phyloP scores from a whole-genome alignment of 176 grass and related monocot species.

The Elaeis guineensis region DNA sequence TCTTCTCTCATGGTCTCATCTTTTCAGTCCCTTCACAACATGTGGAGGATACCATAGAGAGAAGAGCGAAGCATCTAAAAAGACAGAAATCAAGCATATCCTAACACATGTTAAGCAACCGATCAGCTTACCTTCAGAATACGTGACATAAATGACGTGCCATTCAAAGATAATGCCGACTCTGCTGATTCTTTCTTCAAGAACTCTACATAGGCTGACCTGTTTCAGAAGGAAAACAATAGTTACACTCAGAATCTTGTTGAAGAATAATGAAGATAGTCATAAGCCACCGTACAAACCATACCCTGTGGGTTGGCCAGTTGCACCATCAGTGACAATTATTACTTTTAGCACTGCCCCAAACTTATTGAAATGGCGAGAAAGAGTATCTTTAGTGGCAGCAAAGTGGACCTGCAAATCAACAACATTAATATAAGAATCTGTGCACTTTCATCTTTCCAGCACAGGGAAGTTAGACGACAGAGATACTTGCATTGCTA shows the following conservation, averaged over 20 bases:
- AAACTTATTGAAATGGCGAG: conserved; percentile 95
- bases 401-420: conserved; percentile 82
- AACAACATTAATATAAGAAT: too few relatives aligned
- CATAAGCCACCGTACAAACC: conserved; percentile 3
- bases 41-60: too few relatives aligned
- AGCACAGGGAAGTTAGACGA: not conserved
- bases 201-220: conserved; percentile 84
- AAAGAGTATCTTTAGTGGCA: conserved; percentile 86
- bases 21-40: too few relatives aligned
- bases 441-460: too few relatives aligned
- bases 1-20: too few relatives aligned
- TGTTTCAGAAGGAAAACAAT: conserved; percentile 11
- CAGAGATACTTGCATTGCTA: conserved; percentile 67
- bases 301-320: conserved; percentile 90
- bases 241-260: too few relatives aligned
- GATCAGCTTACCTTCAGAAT: conserved; percentile 62
- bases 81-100: too few relatives aligned
- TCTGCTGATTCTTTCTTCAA: conserved; percentile 89
- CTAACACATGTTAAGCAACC: too few relatives aligned
- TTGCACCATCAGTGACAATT: conserved; percentile 72
- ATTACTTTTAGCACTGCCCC: conserved; percentile 92
- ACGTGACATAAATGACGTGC: conserved; percentile 93
- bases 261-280: not conserved
- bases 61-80: too few relatives aligned
- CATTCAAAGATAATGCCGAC: conserved; percentile 71